Evolutionary conservation across 2,329 filamentous ascomycete genomes (phyloP).

Genomic region (Leptographium galeiforme): DNA sequence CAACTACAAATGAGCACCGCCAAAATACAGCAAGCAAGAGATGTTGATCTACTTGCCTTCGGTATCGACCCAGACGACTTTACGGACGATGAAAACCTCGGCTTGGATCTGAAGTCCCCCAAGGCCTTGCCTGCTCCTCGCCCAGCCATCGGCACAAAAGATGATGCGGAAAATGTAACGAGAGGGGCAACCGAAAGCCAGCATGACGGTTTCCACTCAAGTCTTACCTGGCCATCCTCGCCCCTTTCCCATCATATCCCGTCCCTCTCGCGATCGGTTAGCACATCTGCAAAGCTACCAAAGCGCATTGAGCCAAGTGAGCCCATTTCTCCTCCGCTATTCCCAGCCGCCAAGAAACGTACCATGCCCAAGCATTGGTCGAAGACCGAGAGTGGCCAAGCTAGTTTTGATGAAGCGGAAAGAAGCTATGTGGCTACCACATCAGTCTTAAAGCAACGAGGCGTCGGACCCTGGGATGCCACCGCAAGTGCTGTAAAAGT

Average conservation of each 20-base stretch:
- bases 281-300: constrained; percentile 12
- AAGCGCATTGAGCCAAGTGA: constrained; percentile 30
- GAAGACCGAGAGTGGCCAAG: constrained; percentile 18
- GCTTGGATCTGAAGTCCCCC: constrained; percentile 53
- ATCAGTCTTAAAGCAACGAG: constrained; percentile 21
- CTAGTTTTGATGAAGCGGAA: constrained; percentile 13
- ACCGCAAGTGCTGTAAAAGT: constrained; percentile 64
- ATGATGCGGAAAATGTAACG: neutral
- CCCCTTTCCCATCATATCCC: constrained; percentile 31
- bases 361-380: constrained; percentile 43
- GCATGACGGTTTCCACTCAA: neutral
- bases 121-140: constrained; percentile 27
- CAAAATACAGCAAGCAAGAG: neutral
- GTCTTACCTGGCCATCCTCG: constrained; percentile 48
- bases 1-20: neutral
- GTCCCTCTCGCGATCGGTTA: constrained; percentile 15
- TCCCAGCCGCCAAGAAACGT: constrained; percentile 43
- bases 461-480: constrained; percentile 50
- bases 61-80: constrained; percentile 65
- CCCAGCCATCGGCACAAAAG: constrained; percentile 2
- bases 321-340: constrained; percentile 15
- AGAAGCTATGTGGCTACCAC: constrained; percentile 16
- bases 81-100: constrained; percentile 67
- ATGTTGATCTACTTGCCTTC: neutral
- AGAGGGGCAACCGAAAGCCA: neutral